Conservation (phyloP, 2,329 filamentous ascomycete species). For the Bertia moriformis region DNA sequence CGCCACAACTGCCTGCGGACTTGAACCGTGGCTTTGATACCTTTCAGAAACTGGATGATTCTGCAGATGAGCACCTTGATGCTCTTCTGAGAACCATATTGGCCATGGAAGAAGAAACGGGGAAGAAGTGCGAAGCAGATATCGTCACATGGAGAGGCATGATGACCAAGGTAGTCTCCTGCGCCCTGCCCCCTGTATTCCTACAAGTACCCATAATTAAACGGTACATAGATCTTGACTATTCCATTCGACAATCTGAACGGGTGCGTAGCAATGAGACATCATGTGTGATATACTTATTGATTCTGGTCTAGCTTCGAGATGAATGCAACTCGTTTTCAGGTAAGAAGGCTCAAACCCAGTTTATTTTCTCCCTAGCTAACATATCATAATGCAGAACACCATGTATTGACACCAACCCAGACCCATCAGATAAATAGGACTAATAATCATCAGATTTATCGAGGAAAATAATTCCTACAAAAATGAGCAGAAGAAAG, state of each 20-base stretch:
- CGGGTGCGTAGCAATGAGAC: constrained; percentile 34
- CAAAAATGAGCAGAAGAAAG: constrained; percentile 47
- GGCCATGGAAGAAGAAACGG: constrained; percentile 54
- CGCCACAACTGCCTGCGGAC: constrained; percentile 55
- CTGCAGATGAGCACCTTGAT: constrained; percentile 74
- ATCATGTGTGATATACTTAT: constrained; percentile 2
- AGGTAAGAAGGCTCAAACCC: constrained; percentile 39
- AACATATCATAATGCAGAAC: constrained; percentile 3
- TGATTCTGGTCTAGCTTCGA: constrained; percentile 50
- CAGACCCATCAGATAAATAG: background rate
- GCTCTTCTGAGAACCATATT: constrained; percentile 65
- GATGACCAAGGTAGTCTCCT: constrained; percentile 75
- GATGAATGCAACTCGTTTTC: constrained; percentile 86
- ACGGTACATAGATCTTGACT: constrained; percentile 56
- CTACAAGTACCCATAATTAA: background rate
- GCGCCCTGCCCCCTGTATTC: no score
- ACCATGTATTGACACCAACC: constrained; percentile 3
- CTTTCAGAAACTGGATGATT: constrained; percentile 72
- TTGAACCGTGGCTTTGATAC: constrained; percentile 68
- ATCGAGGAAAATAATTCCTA: constrained; percentile 79
- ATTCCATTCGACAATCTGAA: constrained; percentile 70
- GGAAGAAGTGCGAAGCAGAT: constrained; percentile 57
- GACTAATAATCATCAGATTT: constrained; percentile 39
- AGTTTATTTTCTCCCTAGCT: constrained; percentile 2
- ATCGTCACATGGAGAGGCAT: constrained; percentile 91